Base-by-base conservation (phyloP, 2,329 filamentous ascomycete species). In the Dactylonectria macrodidyma region DNA sequence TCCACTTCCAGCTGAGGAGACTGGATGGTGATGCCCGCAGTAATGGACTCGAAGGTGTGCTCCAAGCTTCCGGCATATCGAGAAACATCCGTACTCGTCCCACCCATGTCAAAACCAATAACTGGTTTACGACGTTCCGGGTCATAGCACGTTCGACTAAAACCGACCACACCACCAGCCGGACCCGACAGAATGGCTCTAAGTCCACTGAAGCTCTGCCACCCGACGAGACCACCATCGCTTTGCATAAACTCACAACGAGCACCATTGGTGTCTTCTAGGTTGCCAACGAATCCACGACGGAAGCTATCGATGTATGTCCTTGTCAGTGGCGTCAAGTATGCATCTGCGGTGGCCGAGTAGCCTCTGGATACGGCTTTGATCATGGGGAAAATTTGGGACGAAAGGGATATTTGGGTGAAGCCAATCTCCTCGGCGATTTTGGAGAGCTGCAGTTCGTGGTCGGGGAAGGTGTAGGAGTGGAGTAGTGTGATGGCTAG, bases 1-100 rank as follows among this genome's bases (percentile, higher is more conserved):
- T 93, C 93, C 77, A 95, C 95, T 73, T 95, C 92, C 1, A 95
- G 86, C 76, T 95, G 93, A 0, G 93, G 93, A 1, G 90, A 92
- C 69, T 95, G 92, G 14, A 95, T 93, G 1, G 92, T 91, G 1
- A 95, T 90, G 10, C 92, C 93, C 0, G 93, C 93, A 0, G 92
- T 94, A 0, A 91, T 94, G 0, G 92, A 94, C 75, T 94, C 92
- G 66, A 95, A 94, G 0, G 83, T 77, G 46, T 84, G 81, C 36
- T 83, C 82, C 33, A 80, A 79, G 3, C 77, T 76, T 1, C 83
- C 83, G 1, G 77, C 90, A 70, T 92, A 94, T 41, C 92, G 84
- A 34, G 90, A 92, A 5, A 94, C 91, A 76, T 94, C 92, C 1
- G 92, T 94, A 36, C 88, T 91, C 1, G 92, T 94, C 14, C 92